Conservation (phyloP, 768 basidiomycete species). For the Rhizopogon vesiculosus region DNA sequence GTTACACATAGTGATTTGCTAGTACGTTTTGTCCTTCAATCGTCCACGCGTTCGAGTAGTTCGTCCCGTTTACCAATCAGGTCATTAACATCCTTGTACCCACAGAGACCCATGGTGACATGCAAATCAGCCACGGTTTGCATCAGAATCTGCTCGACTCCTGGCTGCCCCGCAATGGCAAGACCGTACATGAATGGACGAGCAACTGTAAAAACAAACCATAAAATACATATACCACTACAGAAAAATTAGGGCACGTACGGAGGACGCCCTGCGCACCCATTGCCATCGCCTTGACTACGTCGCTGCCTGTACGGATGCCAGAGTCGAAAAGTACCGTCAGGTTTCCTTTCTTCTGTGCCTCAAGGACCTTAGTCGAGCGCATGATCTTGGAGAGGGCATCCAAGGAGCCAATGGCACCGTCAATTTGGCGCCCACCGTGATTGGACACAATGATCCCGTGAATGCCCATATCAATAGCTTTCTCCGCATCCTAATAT, state of each 20-base stretch:
- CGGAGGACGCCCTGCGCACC: slow-evolving; percentile 79
- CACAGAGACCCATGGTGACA: slow-evolving; percentile 56
- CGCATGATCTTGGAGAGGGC: slow-evolving; percentile 67
- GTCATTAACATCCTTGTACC: slow-evolving; percentile 54
- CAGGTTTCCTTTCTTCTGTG: slow-evolving; percentile 57
- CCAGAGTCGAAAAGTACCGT: slow-evolving; percentile 70
- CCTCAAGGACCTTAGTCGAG: slow-evolving; percentile 51
- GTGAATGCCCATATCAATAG: slow-evolving; percentile 37
- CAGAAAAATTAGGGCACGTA: slow-evolving; percentile 30
- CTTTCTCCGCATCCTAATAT: slow-evolving; percentile 44
- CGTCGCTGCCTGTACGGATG: slow-evolving; percentile 77
- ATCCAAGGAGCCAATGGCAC: slow-evolving; percentile 69
- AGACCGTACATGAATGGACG: slow-evolving; percentile 77
- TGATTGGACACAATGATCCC: slow-evolving; percentile 47
- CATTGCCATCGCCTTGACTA: slow-evolving; percentile 80
- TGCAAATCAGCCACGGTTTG: slow-evolving; percentile 68
- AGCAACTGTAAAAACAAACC: slow-evolving; percentile 41
- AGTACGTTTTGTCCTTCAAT: not conserved
- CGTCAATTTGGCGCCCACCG: slow-evolving; percentile 70
- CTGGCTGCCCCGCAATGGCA: slow-evolving; percentile 62
- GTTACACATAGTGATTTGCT: not conserved
- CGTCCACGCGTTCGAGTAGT: slow-evolving; percentile 9
- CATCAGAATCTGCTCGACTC: slow-evolving; percentile 69
- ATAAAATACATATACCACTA: not conserved
- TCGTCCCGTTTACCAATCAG: slow-evolving; percentile 50